Base-by-base conservation (phyloP, 1,284 basidiomycete species). In the Moesziomyces aphidis region DNA sequence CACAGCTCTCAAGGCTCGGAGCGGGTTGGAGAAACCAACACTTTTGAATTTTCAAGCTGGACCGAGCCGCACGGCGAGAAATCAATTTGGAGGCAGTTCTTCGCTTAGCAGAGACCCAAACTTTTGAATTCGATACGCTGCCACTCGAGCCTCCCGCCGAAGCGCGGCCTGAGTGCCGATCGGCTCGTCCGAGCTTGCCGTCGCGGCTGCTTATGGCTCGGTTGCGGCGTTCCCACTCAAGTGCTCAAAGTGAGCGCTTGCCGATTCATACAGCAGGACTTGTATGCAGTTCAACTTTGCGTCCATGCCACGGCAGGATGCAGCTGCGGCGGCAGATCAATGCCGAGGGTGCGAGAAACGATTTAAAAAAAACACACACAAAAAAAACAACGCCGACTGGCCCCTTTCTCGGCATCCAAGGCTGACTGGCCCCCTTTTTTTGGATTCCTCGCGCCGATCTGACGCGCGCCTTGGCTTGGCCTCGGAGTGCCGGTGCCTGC, bases 401-500 rank as follows among this genome's bases (percentile, higher is more conserved):
- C 39, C 39, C 39, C 39, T 42, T 42, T 39, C 36, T 39, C 36
- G 15, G 13, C 36, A 7, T 39, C 15, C 13, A 19, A 7, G 36
- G 17, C 17, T 6, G 13, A 19, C 39, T 42, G 13, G 4, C 6
- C 39, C 39, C 39, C 39, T 19, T 42, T 42, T 42, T 42, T 42
- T 42, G 39, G 8, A 2, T 42, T 42, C 19, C 39, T 19, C 39
- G 3, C 17, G 39, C 39, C 39, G 39, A 42, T 42, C 39, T 19
- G 39, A 42, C 39, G 39, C 39, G 39, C 39, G 39, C 39, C 21
- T 21, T 28, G 24, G 24, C 43, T 19, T 39, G 39, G 19, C 39
- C 39, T 42, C 39, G 39, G 39, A 42, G 39, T 42, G 39, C 39
- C 39, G 39, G 39, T 42, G 39, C 39, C 39, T 42, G 39, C 39